Evolutionary conservation across 768 basidiomycete genomes (phyloP).

Genomic region (Pisolithus tinctorius): DNA sequence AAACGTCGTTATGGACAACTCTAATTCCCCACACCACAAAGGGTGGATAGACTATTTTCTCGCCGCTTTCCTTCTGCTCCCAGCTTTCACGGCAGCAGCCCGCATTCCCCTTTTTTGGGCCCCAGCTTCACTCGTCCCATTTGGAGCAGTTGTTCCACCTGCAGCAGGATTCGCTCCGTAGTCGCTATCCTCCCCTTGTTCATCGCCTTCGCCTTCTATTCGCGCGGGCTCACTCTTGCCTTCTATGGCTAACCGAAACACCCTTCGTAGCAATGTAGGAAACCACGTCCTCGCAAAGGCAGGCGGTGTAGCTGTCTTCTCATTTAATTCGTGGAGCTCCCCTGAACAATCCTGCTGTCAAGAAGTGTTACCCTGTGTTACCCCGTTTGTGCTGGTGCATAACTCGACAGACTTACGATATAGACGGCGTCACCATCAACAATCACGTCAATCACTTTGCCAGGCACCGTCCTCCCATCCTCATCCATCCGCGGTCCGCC

Average conservation of each 20-base stretch:
- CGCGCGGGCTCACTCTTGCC: slow-evolving; percentile 10
- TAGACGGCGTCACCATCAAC: slow-evolving; percentile 73
- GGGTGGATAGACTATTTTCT: slow-evolving; percentile 2
- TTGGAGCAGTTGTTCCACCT: slow-evolving; percentile 8
- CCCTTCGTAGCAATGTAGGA: slow-evolving; percentile 34
- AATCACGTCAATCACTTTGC: slow-evolving; percentile 68
- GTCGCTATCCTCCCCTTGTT: slow-evolving; percentile 12
- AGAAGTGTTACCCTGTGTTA: slow-evolving; percentile 4
- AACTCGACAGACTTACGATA: slow-evolving; percentile 45
- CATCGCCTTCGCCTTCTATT: slow-evolving; percentile 13
- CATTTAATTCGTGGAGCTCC: slow-evolving; percentile 50
- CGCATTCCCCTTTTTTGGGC: slow-evolving; percentile 21
- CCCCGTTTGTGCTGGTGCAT: not conserved
- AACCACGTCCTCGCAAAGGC: slow-evolving; percentile 67
- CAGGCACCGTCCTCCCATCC: slow-evolving; percentile 44
- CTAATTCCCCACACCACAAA: slow-evolving; percentile 14
- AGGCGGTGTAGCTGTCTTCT: slow-evolving; percentile 51
- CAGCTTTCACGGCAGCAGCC: slow-evolving; percentile 44
- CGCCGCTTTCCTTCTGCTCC: slow-evolving; percentile 56
- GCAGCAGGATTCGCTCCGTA: too few species aligned
- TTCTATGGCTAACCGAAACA: not conserved
- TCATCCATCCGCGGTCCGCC: slow-evolving; percentile 45
- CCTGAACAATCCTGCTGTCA: slow-evolving; percentile 57
- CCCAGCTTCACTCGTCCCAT: slow-evolving; percentile 20
- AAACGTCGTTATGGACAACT: not conserved